These are phyloP conservation scores for Cystobasidium tubakii DNA, from an alignment of 768 basidiomycete genomes.

Conservation along the genomic window DNA sequence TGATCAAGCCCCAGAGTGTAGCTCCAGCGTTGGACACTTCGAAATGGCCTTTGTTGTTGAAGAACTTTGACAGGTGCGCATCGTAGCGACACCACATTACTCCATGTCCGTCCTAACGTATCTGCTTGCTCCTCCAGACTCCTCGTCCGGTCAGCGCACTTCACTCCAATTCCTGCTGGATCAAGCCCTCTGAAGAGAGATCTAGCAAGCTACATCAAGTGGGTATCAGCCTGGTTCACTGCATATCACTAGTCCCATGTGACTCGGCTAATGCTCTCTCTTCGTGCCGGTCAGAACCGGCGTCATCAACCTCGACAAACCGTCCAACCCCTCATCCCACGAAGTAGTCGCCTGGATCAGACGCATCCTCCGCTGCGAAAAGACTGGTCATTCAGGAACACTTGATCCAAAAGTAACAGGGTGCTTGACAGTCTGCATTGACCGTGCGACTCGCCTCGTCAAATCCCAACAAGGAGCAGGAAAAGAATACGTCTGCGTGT, in stretches of 20 bases:
- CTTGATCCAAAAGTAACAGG: slow-evolving; percentile 99
- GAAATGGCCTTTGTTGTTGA: slow-evolving; percentile 92
- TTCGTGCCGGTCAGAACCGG: slow-evolving; percentile 64
- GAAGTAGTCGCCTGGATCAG: slow-evolving; percentile 99
- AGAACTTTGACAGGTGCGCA: slow-evolving; percentile 85
- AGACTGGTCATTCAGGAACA: slow-evolving; percentile 98
- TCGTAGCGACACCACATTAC: too few species aligned
- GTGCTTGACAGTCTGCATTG: slow-evolving; percentile 97
- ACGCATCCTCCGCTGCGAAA: slow-evolving; percentile 92
- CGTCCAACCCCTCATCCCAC: slow-evolving; percentile 84
- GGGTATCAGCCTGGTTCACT: background rate
- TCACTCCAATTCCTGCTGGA: slow-evolving; percentile 92
- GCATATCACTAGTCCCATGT: too few species aligned
- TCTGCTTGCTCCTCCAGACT: slow-evolving; percentile 49
- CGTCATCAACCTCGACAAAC: slow-evolving; percentile 98
- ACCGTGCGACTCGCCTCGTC: slow-evolving; percentile 92
- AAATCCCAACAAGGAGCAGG: slow-evolving; percentile 96
- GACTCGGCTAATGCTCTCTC: too few species aligned
- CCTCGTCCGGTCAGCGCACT: slow-evolving; percentile 88
- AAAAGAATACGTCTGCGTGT: slow-evolving; percentile 96
- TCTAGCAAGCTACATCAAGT: slow-evolving; percentile 81
- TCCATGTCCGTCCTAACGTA: background rate
- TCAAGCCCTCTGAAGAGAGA: slow-evolving; percentile 93
- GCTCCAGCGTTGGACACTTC: slow-evolving; percentile 83
- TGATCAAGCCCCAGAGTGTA: slow-evolving; percentile 64